Percentiles rank a stretch among this genome's conserved stretches.
phyloP scores from a whole-genome alignment of 2,329 filamentous ascomycete genomes.

The Simplicillium sp. region DNA sequence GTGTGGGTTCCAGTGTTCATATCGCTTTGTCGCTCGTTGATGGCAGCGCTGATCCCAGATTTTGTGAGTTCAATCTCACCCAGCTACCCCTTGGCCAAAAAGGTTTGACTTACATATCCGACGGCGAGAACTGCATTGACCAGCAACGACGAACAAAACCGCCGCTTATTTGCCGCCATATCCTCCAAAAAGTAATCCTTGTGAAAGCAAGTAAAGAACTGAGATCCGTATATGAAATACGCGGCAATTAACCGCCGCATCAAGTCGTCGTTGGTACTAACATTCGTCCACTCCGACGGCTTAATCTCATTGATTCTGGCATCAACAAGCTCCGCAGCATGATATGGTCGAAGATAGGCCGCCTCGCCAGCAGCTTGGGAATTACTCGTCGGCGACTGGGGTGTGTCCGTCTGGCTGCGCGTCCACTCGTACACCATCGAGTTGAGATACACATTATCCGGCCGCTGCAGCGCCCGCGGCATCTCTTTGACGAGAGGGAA shows the following conservation, averaged over 20 bases:
- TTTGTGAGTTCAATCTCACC: too few relatives aligned
- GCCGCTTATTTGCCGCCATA: conserved; percentile 15
- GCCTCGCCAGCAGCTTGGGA: neutral
- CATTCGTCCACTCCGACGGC: conserved; percentile 22
- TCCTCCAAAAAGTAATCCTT: conserved; percentile 26
- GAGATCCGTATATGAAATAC: too few relatives aligned
- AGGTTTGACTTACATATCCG: too few relatives aligned
- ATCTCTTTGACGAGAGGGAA: conserved; percentile 21
- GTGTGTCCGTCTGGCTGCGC: neutral
- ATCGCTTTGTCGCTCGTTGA: too few relatives aligned
- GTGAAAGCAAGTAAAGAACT: conserved; percentile 21
- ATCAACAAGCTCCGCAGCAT: conserved; percentile 19
- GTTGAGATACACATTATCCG: conserved; percentile 12
- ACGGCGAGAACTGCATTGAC: conserved; percentile 24
- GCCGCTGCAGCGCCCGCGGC: conserved; percentile 14
- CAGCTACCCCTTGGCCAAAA: too few relatives aligned
- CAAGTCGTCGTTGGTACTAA: conserved; percentile 19
- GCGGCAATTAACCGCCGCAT: conserved; percentile 16
- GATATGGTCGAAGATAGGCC: conserved; percentile 20
- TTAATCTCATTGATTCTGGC: conserved; percentile 15
- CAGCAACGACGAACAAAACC: conserved; percentile 24
- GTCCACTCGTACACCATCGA: conserved; percentile 12
- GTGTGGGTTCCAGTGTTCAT: conserved; percentile 23
- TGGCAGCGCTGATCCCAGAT: too few relatives aligned
- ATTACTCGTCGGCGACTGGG: neutral